Percentiles rank a stretch among this genome's conserved stretches.
Evolutionary conservation across 2,329 filamentous ascomycete species (phyloP).

Genomic region (Xenosphaeropsis pyriputrescens): DNA sequence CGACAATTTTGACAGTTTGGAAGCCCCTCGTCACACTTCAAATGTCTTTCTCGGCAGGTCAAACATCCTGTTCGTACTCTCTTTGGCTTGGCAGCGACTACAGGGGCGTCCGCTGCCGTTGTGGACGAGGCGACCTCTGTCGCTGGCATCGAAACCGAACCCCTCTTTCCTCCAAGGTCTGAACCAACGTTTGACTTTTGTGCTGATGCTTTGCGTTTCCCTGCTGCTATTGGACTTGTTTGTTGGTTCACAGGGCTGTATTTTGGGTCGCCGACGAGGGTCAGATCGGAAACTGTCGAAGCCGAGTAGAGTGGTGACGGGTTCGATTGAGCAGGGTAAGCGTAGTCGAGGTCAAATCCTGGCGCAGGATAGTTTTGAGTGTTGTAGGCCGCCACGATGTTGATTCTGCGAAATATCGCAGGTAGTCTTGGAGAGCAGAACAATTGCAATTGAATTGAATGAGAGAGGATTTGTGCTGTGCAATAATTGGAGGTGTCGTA

Average conservation of each 20-base stretch:
- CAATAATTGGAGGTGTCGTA: too few relatives aligned
- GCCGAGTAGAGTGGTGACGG: slow-evolving; percentile 13
- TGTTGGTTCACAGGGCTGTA: slow-evolving; percentile 10
- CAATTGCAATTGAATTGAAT: too few relatives aligned
- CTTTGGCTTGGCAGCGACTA: slow-evolving; percentile 46
- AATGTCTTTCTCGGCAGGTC: slow-evolving; percentile 76
- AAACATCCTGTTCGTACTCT: slow-evolving; percentile 81
- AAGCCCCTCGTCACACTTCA: slow-evolving; percentile 73
- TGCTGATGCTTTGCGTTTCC: slow-evolving; percentile 8
- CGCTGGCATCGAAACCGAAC: slow-evolving; percentile 12
- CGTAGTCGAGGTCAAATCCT: slow-evolving; percentile 9
- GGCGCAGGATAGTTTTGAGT: slow-evolving; percentile 13
- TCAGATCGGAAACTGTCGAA: slow-evolving; percentile 14
- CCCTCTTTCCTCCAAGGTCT: slow-evolving; percentile 2
- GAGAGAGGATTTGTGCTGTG: too few relatives aligned
- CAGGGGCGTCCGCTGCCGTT: slow-evolving; percentile 4
- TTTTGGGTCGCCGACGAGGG: slow-evolving; percentile 11
- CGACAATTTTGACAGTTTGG: slow-evolving; percentile 62
- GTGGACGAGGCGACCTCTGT: slow-evolving; percentile 5
- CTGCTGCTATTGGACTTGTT: slow-evolving; percentile 9
- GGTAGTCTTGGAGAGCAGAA: too few relatives aligned
- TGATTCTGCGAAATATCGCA: not conserved
- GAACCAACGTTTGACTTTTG: not conserved
- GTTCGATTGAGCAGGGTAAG: not conserved
- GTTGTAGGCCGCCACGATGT: slow-evolving; percentile 14